A percentile compares a stretch with the other conserved stretches of the same genome.
Conservation (phyloP, 2,329 filamentous ascomycete genomes). For the Elsinoe necatrix region DNA sequence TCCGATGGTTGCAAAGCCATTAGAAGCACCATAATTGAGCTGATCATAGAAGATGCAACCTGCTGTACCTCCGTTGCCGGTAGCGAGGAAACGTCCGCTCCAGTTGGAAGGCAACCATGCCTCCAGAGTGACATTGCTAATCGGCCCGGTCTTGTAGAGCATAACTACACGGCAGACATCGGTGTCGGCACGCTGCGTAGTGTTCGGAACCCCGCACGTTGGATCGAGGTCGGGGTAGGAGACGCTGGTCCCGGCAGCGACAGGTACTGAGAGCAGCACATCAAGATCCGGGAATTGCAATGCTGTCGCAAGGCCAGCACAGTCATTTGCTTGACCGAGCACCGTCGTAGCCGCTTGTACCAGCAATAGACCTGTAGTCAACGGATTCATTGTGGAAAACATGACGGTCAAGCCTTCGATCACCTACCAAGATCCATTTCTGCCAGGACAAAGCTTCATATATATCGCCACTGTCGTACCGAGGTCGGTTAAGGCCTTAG, state of each 20-base stretch:
- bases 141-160: conserved; percentile 33
- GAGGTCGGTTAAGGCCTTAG: not conserved
- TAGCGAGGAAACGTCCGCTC: conserved; percentile 25
- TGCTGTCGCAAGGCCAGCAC: not conserved
- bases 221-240: not conserved
- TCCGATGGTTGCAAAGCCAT: conserved; percentile 29
- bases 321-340: not conserved
- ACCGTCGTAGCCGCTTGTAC: not conserved
- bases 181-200: conserved; percentile 27
- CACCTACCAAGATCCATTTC: not conserved
- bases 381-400: not conserved
- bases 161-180: conserved; percentile 37
- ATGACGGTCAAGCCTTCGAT: not conserved
- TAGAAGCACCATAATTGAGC: conserved; percentile 26
- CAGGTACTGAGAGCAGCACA: not conserved
- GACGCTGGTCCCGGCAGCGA: not conserved
- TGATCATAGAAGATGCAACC: conserved; percentile 29
- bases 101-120: conserved; percentile 35
- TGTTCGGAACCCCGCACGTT: conserved; percentile 25
- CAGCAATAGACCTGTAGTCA: not conserved
- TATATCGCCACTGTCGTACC: not conserved
- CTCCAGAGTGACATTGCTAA: conserved; percentile 36
- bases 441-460: not conserved
- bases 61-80: conserved; percentile 30
- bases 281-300: not conserved